Percentiles rank a stretch among this genome's conserved stretches.
phyloP scores from a whole-genome alignment of 345 rosid genomes.

The Syzygium aromaticum region DNA sequence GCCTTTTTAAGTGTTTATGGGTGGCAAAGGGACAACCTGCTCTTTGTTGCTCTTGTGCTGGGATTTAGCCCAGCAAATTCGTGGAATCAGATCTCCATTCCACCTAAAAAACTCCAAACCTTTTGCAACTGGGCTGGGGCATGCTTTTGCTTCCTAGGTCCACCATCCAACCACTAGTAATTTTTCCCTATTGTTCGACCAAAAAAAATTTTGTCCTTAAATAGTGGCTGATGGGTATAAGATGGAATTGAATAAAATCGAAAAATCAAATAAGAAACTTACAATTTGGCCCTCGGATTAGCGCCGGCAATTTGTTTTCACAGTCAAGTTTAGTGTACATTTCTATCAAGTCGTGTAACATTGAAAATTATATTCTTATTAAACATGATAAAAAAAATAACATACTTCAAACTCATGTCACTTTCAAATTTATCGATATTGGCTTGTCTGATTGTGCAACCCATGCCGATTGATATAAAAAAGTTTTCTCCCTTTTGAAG shows the following conservation, averaged over 20 bases:
- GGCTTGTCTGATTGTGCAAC: background rate
- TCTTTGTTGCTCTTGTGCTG: background rate
- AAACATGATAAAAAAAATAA: background rate
- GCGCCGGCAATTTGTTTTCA: background rate
- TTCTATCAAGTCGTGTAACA: background rate
- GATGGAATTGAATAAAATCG: background rate
- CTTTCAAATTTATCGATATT: background rate
- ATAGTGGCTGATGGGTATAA: background rate
- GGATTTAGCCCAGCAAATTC: background rate
- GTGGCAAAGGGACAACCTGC: background rate
- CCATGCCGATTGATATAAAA: accelerated
- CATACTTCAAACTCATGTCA: background rate
- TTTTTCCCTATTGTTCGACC: no score
- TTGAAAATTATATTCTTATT: background rate
- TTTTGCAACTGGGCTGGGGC: background rate
- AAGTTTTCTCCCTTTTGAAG: accelerated
- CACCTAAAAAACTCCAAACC: background rate
- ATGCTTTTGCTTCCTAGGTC: background rate
- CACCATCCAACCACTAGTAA: background rate
- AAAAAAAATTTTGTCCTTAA: background rate
- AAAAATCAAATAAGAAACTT: background rate
- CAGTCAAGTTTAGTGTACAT: background rate
- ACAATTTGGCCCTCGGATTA: background rate
- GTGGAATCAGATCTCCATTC: background rate
- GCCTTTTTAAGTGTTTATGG: background rate